Percentiles rank a stretch among this genome's conserved stretches.
Evolutionary conservation across 768 basidiomycete genomes (phyloP).

Genomic region (Butyriboletus loyo): DNA sequence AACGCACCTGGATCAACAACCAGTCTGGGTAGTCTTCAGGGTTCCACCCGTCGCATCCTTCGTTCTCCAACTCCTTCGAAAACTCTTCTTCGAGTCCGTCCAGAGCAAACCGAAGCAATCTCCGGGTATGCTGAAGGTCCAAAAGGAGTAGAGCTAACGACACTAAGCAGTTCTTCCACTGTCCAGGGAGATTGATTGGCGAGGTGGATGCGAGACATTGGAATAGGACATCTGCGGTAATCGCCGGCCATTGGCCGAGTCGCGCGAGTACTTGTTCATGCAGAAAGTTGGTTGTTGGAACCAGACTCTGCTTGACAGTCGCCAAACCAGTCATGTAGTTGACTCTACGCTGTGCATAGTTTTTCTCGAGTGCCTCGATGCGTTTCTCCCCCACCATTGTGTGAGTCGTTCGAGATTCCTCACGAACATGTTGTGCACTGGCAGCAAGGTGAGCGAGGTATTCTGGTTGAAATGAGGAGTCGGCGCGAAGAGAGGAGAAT

Average conservation of each 20-base stretch:
- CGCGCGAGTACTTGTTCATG: constrained; percentile 2
- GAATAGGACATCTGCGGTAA: background rate
- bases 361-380: background rate
- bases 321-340: background rate
- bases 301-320: constrained; percentile 2
- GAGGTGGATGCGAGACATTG: background rate
- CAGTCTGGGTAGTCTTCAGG: constrained; percentile 33
- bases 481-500: background rate
- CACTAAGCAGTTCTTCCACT: constrained; percentile 31
- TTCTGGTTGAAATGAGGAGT: constrained; percentile 1
- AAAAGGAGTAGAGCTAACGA: no score
- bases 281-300: background rate
- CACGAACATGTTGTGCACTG: background rate
- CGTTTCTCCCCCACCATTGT: no score
- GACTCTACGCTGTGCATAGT: background rate
- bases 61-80: constrained; percentile 22
- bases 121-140: background rate
- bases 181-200: background rate
- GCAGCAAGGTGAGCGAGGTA: constrained; percentile 9
- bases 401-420: background rate
- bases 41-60: constrained; percentile 13
- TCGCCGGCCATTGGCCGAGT: constrained; percentile 33
- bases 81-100: no score
- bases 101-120: constrained; percentile 12
- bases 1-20: constrained; percentile 40